These are phyloP conservation scores for Hyparrhenia diplandra DNA, from an alignment of 176 grass and related monocot genomes.

Conservation along the genomic window DNA sequence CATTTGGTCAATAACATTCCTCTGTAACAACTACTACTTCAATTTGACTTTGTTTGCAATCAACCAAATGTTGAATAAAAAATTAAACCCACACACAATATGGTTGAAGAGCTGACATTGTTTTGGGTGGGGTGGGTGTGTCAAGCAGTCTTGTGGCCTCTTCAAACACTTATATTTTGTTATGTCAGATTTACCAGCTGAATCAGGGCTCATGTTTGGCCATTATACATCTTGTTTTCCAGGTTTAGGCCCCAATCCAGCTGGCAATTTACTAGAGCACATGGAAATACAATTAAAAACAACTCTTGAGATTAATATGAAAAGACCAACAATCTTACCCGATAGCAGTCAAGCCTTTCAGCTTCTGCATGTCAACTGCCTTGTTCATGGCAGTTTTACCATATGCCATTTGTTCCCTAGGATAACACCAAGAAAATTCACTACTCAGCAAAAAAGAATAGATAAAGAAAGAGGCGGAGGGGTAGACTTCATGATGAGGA, in stretches of 20 bases:
- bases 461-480: background rate
- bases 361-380: constrained; percentile 75
- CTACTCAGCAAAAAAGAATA: background rate
- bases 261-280: background rate
- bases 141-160: background rate
- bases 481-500: constrained; percentile 17
- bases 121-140: background rate
- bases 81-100: background rate
- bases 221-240: constrained; percentile 2
- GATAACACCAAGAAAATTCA: constrained; percentile 14
- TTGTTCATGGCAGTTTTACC: constrained; percentile 79
- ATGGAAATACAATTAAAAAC: background rate
- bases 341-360: constrained; percentile 64
- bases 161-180: background rate
- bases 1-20: background rate
- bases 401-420: constrained; percentile 73
- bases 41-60: background rate
- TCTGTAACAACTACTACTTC: background rate
- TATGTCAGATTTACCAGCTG: constrained; percentile 16
- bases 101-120: background rate
- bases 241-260: background rate
- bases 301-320: background rate
- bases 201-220: background rate
- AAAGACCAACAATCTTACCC: constrained; percentile 51
- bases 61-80: background rate